phyloP scores from a whole-genome alignment of 1,284 basidiomycete species.

The Pseudozyma sp. region DNA sequence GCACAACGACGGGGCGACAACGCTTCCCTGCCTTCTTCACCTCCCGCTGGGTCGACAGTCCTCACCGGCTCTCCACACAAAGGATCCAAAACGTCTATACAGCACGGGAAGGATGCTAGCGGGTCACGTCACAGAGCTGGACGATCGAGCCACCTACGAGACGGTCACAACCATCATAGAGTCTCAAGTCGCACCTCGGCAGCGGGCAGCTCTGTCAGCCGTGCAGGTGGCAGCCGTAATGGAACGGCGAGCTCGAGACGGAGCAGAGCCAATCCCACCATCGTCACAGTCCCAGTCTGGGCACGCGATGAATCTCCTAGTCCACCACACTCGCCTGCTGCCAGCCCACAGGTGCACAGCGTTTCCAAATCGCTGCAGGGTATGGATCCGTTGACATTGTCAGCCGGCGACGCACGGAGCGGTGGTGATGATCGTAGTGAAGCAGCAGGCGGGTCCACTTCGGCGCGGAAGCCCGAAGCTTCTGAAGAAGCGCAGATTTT shows the following conservation, averaged over 20 bases:
- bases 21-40: conserved; percentile 30
- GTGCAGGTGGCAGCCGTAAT: conserved; percentile 10
- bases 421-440: conserved; percentile 10
- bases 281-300: conserved; percentile 51
- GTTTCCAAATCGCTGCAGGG: conserved; percentile 21
- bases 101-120: conserved; percentile 16
- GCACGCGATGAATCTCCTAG: conserved; percentile 52
- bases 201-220: conserved; percentile 26
- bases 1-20: conserved; percentile 31
- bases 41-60: conserved; percentile 10
- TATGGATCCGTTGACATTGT: conserved; percentile 23
- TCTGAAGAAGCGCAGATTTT: conserved; percentile 15
- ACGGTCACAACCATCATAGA: conserved; percentile 21
- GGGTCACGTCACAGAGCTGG: conserved; percentile 2
- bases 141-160: conserved; percentile 16
- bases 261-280: conserved; percentile 39
- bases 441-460: conserved; percentile 3
- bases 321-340: conserved; percentile 34
- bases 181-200: conserved; percentile 30
- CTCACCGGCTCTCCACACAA: conserved; percentile 13
- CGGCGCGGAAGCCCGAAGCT: conserved; percentile 16
- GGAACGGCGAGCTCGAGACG: conserved; percentile 11
- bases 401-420: conserved; percentile 20
- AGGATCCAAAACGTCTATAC: conserved; percentile 7
- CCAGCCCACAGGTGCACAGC: conserved; percentile 37